Base-by-base conservation (phyloP, 176 grass and related monocot species). In the Carex littledalei region DNA sequence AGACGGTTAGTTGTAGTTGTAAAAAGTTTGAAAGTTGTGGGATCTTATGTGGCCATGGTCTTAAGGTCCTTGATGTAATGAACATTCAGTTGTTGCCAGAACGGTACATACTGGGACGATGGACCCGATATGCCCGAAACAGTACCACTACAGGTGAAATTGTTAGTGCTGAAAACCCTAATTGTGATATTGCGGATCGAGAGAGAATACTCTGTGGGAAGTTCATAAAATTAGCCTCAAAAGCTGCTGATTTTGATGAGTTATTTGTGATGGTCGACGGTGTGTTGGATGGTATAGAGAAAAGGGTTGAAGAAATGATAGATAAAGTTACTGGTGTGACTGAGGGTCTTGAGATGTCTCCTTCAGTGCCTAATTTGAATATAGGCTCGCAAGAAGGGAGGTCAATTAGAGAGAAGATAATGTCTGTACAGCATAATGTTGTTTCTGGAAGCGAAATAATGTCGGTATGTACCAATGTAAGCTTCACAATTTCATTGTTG, bases 31-130 rank as follows among this genome's bases (percentile, higher is more conserved):
- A 85, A 56, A 76, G 59, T 49, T 85, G 39, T 78, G 84, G 84
- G n/a, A 85, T 85, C 55, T 75, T 85, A 75, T 85, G 84, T 78
- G 84, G 54, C 8, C 84, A 85, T 77, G 84, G 65, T 49, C 58
- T 85, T 31, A 85, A 78, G 69, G 69, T 85, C n/a, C 72, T 85
- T 59, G 55, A 85, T 63, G 37, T 85, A 63, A 85, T 76, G 70
- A 78, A 78, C 47, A 85, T 85, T 78, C 43, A 76, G 4, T 74
- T 76, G 24, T 65, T 85, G 70, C 84, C 68, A 61, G 72, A 85
- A 47, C 16, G 34, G 58, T 85, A 85, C 69, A 75, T 78, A 43
- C 69, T 85, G 18, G 49, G 55, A 60, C 67, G 84, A 11, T 85
- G 84, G 84, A 85, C 84, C 61, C 68, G 72, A 7, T 85, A 63